Percentiles rank a stretch among this genome's conserved stretches.
Evolutionary conservation across 2,329 filamentous ascomycete genomes (phyloP).

Genomic region (Fusarium azukiicola): DNA sequence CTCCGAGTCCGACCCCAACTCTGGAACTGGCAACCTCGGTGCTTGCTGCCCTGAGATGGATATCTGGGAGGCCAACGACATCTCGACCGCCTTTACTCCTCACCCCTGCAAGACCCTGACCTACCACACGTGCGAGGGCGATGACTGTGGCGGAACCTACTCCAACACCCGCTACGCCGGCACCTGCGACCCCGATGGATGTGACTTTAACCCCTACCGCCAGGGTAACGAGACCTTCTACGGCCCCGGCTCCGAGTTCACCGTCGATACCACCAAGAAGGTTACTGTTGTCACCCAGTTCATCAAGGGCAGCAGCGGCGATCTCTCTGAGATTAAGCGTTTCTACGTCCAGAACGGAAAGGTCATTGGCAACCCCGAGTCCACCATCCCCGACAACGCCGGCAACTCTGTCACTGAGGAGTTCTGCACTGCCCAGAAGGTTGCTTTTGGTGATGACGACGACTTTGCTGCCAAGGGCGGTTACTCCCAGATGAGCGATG

Average conservation of each 20-base stretch:
- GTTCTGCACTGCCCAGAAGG: constrained; percentile 80
- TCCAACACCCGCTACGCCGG: constrained; percentile 76
- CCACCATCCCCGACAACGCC: constrained; percentile 59
- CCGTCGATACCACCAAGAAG: constrained; percentile 77
- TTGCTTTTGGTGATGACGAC: constrained; percentile 74
- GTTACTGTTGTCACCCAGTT: constrained; percentile 85
- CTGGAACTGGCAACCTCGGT: constrained; percentile 72
- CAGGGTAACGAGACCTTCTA: constrained; percentile 82
- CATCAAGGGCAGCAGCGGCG: constrained; percentile 68
- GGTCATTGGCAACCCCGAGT: constrained; percentile 76
- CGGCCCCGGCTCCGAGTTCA: constrained; percentile 73
- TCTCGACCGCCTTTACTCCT: constrained; percentile 81
- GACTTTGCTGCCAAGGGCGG: constrained; percentile 78
- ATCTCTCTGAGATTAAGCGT: constrained; percentile 79
- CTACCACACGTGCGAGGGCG: constrained; percentile 72
- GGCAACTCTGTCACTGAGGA: constrained; percentile 74
- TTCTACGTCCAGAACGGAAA: constrained; percentile 82
- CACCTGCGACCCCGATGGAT: constrained; percentile 84
- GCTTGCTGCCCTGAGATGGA: constrained; percentile 82
- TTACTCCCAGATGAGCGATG: constrained; percentile 73
- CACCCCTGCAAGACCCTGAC: constrained; percentile 78
- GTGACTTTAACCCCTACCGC: constrained; percentile 85
- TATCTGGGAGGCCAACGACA: constrained; percentile 82
- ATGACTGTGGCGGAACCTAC: constrained; percentile 74
- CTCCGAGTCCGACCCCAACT: constrained; percentile 74